A percentile compares a stretch with the other conserved stretches of the same genome.
Evolutionary conservation across 2,329 filamentous ascomycete species (phyloP).

Genomic region (Neocatenulostroma microsporum): DNA sequence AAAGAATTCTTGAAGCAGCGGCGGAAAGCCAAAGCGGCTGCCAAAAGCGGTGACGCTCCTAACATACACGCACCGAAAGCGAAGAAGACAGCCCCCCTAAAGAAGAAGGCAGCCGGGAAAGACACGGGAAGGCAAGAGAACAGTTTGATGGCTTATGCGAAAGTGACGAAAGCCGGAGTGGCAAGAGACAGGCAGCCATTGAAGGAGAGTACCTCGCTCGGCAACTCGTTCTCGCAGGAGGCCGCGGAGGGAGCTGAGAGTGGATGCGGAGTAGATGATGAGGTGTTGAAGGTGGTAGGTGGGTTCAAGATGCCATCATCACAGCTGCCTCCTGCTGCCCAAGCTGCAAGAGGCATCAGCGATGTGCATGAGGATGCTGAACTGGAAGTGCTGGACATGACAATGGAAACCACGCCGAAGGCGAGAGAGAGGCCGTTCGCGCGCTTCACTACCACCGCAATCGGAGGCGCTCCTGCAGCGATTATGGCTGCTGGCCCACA

Average conservation of each 20-base stretch:
- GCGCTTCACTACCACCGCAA: not conserved
- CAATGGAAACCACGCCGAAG: not conserved
- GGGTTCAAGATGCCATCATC: slow-evolving; percentile 11
- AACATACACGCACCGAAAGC: slow-evolving; percentile 14
- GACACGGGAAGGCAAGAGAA: slow-evolving; percentile 11
- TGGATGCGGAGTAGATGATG: not conserved
- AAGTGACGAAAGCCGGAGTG: slow-evolving; percentile 12
- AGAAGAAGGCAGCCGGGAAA: slow-evolving; percentile 3
- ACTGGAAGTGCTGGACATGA: no score
- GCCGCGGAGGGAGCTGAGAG: not conserved
- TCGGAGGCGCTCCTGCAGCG: no score
- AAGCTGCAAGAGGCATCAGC: not conserved
- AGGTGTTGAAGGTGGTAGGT: not conserved
- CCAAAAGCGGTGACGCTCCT: slow-evolving; percentile 9
- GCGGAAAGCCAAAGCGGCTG: slow-evolving; percentile 17
- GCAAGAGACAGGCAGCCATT: not conserved
- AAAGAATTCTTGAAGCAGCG: slow-evolving; percentile 21
- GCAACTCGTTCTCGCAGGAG: not conserved
- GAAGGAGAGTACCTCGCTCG: not conserved
- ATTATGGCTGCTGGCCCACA: no score
- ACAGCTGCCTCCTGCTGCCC: slow-evolving; percentile 5
- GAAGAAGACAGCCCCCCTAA: slow-evolving; percentile 7
- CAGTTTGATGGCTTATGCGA: slow-evolving; percentile 14
- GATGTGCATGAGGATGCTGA: no score
- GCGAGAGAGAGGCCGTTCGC: not conserved